Base-by-base conservation (phyloP, 441 rosid species). In the Erysimum cheiri region DNA sequence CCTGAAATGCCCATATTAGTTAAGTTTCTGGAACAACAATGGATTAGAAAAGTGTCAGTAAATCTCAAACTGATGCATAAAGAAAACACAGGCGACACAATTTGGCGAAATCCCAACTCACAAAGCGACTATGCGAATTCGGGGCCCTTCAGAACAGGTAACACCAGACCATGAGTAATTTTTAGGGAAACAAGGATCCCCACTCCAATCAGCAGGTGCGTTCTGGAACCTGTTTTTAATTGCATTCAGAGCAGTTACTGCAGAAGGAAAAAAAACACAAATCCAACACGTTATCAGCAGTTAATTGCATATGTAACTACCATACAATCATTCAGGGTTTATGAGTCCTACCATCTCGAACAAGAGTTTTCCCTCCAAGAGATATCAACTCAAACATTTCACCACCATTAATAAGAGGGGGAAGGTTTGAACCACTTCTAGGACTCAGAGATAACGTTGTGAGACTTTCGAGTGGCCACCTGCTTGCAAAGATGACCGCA, bases 151-250 rank as follows among this genome's bases (percentile, higher is more conserved):
- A 14, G 83, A 70, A 77, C 97, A 94, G 24, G 85, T 77, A 64
- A 94, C 74, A 57, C 97, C 98, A 55, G 92, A 80, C 97, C 98
- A 94, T 9, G 85, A 43, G 74, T 90, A 92, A 26, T 77, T 72
- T 43, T 35, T 82, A 59, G 96, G 97, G 60, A 85, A 50, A 74
- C 98, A 94, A 63, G 97, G 97, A 84, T 94, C 98, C 2, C 96
- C 96, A 3, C 47, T 82, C 97, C 98, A 91, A 71, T 94, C 97
- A 64, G 69, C 59, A 19, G 96, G 97, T 69, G 79, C 73, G 67
- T 87, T 88, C 63, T 12, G 36, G 60, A 90, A 73, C 72, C 79
- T 77, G 28, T 33, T 65, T 77, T 73, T 94, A 40, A 94, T 11
- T 15, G 44, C 76, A 64, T 79, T 80, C 71, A 94, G 56, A 53